A percentile compares a stretch with the other conserved stretches of the same genome.
Evolutionary conservation across 768 basidiomycete genomes (phyloP).

Genomic region (Boletus tomentosulus): DNA sequence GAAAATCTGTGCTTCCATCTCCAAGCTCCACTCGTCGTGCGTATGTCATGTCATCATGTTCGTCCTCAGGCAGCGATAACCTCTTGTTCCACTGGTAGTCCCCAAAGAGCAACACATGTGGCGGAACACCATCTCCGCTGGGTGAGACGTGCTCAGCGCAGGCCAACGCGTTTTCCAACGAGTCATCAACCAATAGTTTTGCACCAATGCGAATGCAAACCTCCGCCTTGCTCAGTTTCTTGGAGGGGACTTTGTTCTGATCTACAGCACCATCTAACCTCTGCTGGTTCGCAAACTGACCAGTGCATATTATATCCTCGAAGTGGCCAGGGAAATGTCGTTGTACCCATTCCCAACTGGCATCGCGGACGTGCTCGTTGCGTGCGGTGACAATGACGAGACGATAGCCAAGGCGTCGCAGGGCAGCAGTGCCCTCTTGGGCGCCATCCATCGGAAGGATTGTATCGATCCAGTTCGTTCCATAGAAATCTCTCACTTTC

Average conservation of each 20-base stretch:
- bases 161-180: conserved; percentile 68
- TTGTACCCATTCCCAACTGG: conserved; percentile 65
- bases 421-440: conserved; percentile 47
- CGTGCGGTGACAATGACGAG: conserved; percentile 79
- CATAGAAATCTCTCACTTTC: conserved; percentile 59
- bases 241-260: conserved; percentile 37
- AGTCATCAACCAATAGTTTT: conserved; percentile 73
- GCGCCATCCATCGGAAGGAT: conserved; percentile 59
- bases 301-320: conserved; percentile 64
- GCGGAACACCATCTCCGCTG: conserved; percentile 25
- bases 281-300: conserved; percentile 59
- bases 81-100: conserved; percentile 74
- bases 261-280: conserved; percentile 9
- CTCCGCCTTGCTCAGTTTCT: conserved; percentile 68
- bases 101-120: conserved; percentile 69
- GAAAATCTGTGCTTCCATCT: conserved; percentile 49
- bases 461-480: conserved; percentile 43
- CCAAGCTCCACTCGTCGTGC: conserved; percentile 42
- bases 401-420: conserved; percentile 61
- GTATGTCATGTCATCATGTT: conserved; percentile 50
- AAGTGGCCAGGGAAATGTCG: conserved; percentile 62
- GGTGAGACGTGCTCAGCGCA: conserved; percentile 37
- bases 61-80: conserved; percentile 42
- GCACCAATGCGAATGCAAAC: conserved; percentile 64
- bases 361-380: conserved; percentile 46